These are phyloP conservation scores for Zygoascus sp. DNA, from an alignment of 1,139 yeast species.

Conservation along the genomic window DNA sequence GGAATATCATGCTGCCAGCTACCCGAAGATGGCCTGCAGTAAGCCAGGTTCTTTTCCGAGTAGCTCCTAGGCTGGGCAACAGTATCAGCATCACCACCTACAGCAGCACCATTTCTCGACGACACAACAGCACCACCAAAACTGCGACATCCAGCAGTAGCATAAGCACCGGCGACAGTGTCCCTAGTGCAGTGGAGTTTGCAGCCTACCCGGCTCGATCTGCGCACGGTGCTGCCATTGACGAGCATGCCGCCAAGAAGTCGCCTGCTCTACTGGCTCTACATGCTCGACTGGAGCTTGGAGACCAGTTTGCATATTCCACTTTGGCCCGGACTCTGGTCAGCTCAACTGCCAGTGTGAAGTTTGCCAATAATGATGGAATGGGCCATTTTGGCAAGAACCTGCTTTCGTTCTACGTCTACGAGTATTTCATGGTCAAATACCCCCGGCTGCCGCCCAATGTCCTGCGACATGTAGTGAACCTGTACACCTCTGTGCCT, in stretches of 20 bases:
- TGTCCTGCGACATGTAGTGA: constrained; percentile 68
- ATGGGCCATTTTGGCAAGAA: constrained; percentile 76
- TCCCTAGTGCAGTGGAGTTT: too few relatives aligned
- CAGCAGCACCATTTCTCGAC: not conserved
- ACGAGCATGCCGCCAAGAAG: constrained; percentile 45
- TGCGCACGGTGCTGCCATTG: constrained; percentile 8
- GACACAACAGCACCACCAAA: not conserved
- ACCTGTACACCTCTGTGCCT: constrained; percentile 63
- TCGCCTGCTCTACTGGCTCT: constrained; percentile 75
- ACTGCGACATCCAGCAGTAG: not conserved
- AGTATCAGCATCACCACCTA: too few relatives aligned
- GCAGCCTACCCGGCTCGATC: not conserved
- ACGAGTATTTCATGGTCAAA: constrained; percentile 64
- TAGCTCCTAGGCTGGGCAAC: too few relatives aligned
- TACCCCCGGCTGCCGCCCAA: constrained; percentile 89
- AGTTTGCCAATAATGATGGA: constrained; percentile 71
- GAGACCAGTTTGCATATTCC: constrained; percentile 48
- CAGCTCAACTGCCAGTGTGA: constrained; percentile 42
- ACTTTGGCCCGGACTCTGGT: constrained; percentile 79
- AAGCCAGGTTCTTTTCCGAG: too few relatives aligned
- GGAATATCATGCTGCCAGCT: not conserved
- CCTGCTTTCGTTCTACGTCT: constrained; percentile 67
- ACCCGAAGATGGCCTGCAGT: not conserved
- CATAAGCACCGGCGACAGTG: not conserved
- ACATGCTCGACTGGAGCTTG: constrained; percentile 60